Evolutionary conservation across 805 yeast genomes (phyloP).

Genomic region (Cyberlindnera mrakii): DNA sequence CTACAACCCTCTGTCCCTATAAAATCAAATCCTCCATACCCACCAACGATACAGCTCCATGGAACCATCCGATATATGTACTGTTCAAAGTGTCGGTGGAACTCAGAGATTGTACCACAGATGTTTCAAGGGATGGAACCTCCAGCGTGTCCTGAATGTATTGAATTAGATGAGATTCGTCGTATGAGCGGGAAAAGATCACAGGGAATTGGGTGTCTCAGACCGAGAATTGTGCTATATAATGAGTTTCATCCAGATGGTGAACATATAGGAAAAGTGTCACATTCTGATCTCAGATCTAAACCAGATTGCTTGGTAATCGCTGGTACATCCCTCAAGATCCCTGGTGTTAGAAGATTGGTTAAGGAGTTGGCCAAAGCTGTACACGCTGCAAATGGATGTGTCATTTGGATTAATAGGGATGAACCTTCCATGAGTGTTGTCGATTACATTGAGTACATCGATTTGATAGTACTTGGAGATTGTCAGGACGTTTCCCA

Average conservation of each 20-base stretch:
- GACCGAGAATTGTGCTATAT: conserved; percentile 66
- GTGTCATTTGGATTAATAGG: conserved; percentile 54
- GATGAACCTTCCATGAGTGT: conserved; percentile 48
- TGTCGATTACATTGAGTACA: conserved; percentile 41
- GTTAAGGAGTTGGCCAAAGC: conserved; percentile 55
- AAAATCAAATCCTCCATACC: conserved; percentile 36
- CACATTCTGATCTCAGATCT: conserved; percentile 56
- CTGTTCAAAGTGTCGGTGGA: conserved; percentile 70
- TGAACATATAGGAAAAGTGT: conserved; percentile 73
- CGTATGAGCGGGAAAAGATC: conserved; percentile 56
- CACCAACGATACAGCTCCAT: conserved; percentile 72
- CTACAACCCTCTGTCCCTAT: conserved; percentile 48
- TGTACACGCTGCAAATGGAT: conserved; percentile 51
- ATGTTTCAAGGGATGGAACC: conserved; percentile 38
- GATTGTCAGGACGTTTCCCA: conserved; percentile 55
- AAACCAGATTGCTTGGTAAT: conserved; percentile 75
- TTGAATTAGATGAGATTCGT: conserved; percentile 51
- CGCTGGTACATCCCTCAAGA: conserved; percentile 80
- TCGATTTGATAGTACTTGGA: conserved; percentile 57
- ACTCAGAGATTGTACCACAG: conserved; percentile 45
- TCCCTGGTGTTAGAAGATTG: conserved; percentile 63
- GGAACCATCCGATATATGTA: conserved; percentile 70
- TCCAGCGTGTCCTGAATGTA: conserved; percentile 63
- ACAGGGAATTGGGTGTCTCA: conserved; percentile 54
- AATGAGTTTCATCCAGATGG: conserved; percentile 83